These are phyloP conservation scores for Jacaranda mimosifolia DNA, from an alignment of 257 asterid genomes.

Conservation along the genomic window DNA sequence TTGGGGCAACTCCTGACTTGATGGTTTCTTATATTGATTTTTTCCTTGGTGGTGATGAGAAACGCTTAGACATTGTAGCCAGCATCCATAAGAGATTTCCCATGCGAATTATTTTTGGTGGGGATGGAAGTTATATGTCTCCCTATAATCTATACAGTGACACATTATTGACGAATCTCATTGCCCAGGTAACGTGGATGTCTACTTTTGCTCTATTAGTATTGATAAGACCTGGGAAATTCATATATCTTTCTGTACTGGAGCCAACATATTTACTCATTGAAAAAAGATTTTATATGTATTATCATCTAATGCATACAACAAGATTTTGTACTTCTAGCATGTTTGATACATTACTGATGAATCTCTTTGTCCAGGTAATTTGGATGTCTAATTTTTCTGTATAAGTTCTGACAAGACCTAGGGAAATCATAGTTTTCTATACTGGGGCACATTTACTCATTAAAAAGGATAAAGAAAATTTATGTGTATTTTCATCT, in stretches of 20 bases:
- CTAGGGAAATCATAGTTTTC: conserved; percentile 2
- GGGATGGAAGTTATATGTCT: conserved; percentile 96
- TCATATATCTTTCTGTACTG: conserved; percentile 3
- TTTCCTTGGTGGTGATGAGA: conserved; percentile 98
- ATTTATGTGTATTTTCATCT: conserved; percentile 33
- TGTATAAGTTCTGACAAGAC: neutral
- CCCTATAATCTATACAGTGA: conserved; percentile 87
- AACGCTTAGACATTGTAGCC: conserved; percentile 83
- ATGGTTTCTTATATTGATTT: conserved; percentile 92
- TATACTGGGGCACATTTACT: conserved; percentile 5
- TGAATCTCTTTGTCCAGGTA: conserved; percentile 96
- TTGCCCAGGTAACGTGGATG: conserved; percentile 78
- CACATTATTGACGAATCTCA: conserved; percentile 84
- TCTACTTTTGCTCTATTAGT: conserved; percentile 19
- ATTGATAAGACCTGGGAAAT: conserved; percentile 8
- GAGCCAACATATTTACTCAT: neutral
- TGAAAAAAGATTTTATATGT: conserved; percentile 6
- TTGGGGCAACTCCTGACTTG: conserved; percentile 97
- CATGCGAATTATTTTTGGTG: conserved; percentile 90
- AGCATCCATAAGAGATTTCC: conserved; percentile 95
- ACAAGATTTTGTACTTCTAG: too few species aligned
- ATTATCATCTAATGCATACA: conserved; percentile 34
- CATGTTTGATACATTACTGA: conserved; percentile 63
- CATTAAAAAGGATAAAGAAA: neutral
- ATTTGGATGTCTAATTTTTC: conserved; percentile 32